Evolutionary conservation across 2,329 filamentous ascomycete genomes (phyloP), one percentile per base, ranked within the genome.

Genomic region (Verticillium nonalfalfae): DNA sequence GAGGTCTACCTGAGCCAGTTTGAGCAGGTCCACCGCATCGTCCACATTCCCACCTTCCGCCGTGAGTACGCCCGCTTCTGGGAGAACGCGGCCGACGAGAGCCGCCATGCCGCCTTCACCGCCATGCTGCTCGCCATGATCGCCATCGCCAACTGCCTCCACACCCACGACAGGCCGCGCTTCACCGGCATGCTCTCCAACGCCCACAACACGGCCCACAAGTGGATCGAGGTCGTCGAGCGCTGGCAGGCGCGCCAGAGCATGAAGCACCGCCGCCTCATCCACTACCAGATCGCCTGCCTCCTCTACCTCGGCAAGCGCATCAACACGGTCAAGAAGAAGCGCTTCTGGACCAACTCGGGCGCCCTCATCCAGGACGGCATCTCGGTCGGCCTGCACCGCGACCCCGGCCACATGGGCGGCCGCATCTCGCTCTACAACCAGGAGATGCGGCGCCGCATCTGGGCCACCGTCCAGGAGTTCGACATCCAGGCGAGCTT

Each of bases 261-360:
- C 69, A 81, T 86, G 70, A 87, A 87, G 72, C 83, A 86, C 65
- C 80, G 84, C 56, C 78, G 79, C 55, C 77, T 87, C 31, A 81
- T 87, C 14, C 83, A 87, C 70, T 86, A 85, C 68, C 84, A 87
- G 69, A 80, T 87, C 15, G 77, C 79, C 13, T 86, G 84, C 66
- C 73, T 87, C 36, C 68, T 84, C n/a, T 86, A 85, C 65, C 78
- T 87, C 2, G 83, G 81, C 54, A 87, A 86, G 75, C 77, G 82
- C 35, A 81, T 86, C 65, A 87, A 87, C 71, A 83, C 81, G 2
- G 80, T 87, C 65, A 85, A 86, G 75, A 87, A 87, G 78, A 87
- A 87, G 77, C 78, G 83, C 13, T 86, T 85, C 71, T 87, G 84
- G 84, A 84, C 82, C 15, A 77, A 79, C 45, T 77, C 84, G 1